Evolutionary conservation across 2,329 filamentous ascomycete genomes (phyloP), one percentile per base, ranked within the genome.

Genomic region (Truncatella angustata): DNA sequence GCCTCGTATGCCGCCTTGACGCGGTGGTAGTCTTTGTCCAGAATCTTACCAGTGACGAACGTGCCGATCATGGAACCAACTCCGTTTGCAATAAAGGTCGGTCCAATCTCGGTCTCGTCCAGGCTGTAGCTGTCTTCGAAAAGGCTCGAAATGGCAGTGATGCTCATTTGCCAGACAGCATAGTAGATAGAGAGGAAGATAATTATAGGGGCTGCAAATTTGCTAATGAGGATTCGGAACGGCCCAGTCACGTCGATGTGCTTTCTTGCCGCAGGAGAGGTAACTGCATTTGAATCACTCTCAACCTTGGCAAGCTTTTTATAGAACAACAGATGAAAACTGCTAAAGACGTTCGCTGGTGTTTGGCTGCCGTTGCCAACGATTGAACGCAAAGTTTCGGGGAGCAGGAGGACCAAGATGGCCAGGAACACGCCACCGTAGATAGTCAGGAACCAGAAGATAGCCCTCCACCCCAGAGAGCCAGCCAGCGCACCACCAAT

Each of bases 151-250:
- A 79, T 76, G 32, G 73, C 74, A 0, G 79, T 79, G 52, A 80
- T 79, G 57, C 71, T 75, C 75, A 81, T 80, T 51, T 80, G 77
- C 75, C 77, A 82, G 6, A 78, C 73, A 1, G 76, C 70, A 52
- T 81, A 82, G 62, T 79, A 75, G 3, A 80, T 59, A 0, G 73
- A 74, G 4, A 79, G 67, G 48, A 77, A 81, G 14, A 74, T 3
- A 26, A 80, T 73, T 5, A 77, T 71, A 0, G 71, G 70, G 0
- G 71, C 65, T 0, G 75, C 72, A 1, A 35, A 34, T n/a, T 71
- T 75, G 60, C 66, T 73, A 18, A 71, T 37, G 3, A 81, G 68
- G n/a, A 81, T 77, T 1, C 71, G 69, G 1, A 80, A 58, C 0
- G 77, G 73, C 0, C 73, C 74, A 0, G 70, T 59, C 1, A 81